Percentiles rank a stretch among this genome's conserved stretches.
These are phyloP conservation scores for Ceriops decandra DNA, from an alignment of 345 rosid species.

Conservation along the genomic window DNA sequence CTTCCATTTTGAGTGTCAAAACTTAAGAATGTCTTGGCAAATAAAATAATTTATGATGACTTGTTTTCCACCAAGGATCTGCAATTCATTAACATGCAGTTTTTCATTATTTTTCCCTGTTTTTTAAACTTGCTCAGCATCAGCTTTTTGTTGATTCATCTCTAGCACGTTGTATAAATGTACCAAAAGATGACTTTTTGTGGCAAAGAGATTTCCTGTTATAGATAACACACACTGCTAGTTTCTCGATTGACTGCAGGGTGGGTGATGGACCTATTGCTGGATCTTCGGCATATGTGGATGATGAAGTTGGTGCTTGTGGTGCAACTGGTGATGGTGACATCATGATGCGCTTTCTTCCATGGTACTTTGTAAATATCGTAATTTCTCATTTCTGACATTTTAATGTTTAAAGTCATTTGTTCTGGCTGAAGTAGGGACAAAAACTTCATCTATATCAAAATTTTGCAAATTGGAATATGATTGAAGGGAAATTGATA, in stretches of 20 bases:
- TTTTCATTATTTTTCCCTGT: too few species aligned
- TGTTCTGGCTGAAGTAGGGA: background rate
- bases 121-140: too few species aligned
- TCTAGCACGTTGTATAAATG: too few species aligned
- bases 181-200: too few species aligned
- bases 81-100: too few species aligned
- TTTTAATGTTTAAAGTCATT: background rate
- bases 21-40: background rate
- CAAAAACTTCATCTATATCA: background rate
- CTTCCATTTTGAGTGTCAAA: conserved; percentile 1
- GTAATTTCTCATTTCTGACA: background rate
- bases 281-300: conserved; percentile 88
- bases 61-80: background rate
- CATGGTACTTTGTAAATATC: conserved; percentile 51
- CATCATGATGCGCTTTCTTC: conserved; percentile 97
- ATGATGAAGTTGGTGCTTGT: conserved; percentile 86
- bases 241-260: conserved; percentile 36
- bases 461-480: background rate
- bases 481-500: background rate
- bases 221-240: conserved; percentile 1
- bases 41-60: background rate
- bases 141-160: too few species aligned
- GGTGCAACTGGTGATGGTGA: conserved; percentile 98
- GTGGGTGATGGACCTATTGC: conserved; percentile 95
- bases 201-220: background rate